phyloP scores from a whole-genome alignment of 768 basidiomycete genomes.

The Suillus variegatus region DNA sequence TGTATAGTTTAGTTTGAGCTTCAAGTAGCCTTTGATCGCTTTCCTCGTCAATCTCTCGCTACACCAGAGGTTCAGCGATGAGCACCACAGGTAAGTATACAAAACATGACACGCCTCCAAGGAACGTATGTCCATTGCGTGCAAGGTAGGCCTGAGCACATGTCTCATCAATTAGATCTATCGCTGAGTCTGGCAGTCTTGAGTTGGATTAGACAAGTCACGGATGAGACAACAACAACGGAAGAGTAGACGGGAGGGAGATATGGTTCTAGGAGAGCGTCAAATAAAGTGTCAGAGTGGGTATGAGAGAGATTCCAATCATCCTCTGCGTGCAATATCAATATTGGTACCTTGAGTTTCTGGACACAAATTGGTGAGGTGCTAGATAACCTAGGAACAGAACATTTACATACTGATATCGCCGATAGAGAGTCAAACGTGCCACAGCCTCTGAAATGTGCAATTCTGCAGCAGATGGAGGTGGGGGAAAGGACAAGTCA shows the following conservation, averaged over 20 bases:
- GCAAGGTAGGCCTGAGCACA: slow-evolving; percentile 4
- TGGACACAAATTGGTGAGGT: slow-evolving; percentile 27
- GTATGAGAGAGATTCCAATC: slow-evolving; percentile 73
- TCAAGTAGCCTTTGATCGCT: slow-evolving; percentile 3
- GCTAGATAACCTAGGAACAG: background rate
- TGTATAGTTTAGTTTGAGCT: background rate
- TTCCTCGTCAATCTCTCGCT: slow-evolving; percentile 12
- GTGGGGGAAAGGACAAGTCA: slow-evolving; percentile 41
- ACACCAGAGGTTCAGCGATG: background rate
- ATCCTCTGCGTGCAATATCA: slow-evolving; percentile 74
- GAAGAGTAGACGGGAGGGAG: slow-evolving; percentile 45
- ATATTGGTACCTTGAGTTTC: slow-evolving; percentile 66
- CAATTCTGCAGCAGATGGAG: slow-evolving; percentile 35
- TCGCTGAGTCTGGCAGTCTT: slow-evolving; percentile 11
- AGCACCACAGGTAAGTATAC: background rate
- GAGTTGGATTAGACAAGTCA: background rate
- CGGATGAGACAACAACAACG: background rate
- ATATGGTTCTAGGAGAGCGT: slow-evolving; percentile 61
- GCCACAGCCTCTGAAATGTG: slow-evolving; percentile 57
- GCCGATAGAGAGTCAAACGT: slow-evolving; percentile 62
- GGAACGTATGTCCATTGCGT: slow-evolving; percentile 9
- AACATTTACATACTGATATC: slow-evolving; percentile 49
- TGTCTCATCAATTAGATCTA: slow-evolving; percentile 12
- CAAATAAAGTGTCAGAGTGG: slow-evolving; percentile 71
- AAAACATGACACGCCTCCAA: background rate